Percentiles rank a stretch among this genome's conserved stretches.
Conservation (phyloP, 352 stramenopile genomes). For the Globisporangium radiosum region DNA sequence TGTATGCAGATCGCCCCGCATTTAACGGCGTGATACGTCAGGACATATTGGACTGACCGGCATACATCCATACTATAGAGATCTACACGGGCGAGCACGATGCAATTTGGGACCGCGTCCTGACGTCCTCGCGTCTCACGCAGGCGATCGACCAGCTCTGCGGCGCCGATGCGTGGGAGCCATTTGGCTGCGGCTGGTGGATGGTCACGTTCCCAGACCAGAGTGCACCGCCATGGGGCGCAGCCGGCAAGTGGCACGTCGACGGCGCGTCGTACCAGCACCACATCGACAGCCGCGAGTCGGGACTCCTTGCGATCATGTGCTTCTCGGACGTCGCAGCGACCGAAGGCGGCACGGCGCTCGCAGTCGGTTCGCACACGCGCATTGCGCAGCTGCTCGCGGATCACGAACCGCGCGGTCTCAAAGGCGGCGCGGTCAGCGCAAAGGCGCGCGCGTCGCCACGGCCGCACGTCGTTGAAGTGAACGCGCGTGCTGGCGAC, state of each 20-base stretch:
- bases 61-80: slow-evolving; percentile 18
- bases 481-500: slow-evolving; percentile 59
- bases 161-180: slow-evolving; percentile 47
- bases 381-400: slow-evolving; percentile 46
- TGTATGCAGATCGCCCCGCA: no score
- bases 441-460: slow-evolving; percentile 28
- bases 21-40: no score
- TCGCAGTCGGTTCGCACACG: slow-evolving; percentile 63
- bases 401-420: slow-evolving; percentile 38
- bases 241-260: slow-evolving; percentile 77
- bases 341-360: slow-evolving; percentile 56
- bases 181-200: slow-evolving; percentile 81
- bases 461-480: slow-evolving; percentile 43
- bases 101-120: slow-evolving; percentile 33
- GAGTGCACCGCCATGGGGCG: slow-evolving; percentile 38
- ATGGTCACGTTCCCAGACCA: slow-evolving; percentile 75
- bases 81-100: slow-evolving; percentile 36
- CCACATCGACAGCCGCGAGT: slow-evolving; percentile 59
- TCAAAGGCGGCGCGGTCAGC: slow-evolving; percentile 54
- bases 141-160: slow-evolving; percentile 66
- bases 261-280: slow-evolving; percentile 74
- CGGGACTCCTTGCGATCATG: slow-evolving; percentile 73
- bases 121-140: slow-evolving; percentile 32
- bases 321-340: slow-evolving; percentile 68
- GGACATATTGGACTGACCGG: no score